Conservation (phyloP, 2,329 filamentous ascomycete species). For the Elsinoe australis region DNA sequence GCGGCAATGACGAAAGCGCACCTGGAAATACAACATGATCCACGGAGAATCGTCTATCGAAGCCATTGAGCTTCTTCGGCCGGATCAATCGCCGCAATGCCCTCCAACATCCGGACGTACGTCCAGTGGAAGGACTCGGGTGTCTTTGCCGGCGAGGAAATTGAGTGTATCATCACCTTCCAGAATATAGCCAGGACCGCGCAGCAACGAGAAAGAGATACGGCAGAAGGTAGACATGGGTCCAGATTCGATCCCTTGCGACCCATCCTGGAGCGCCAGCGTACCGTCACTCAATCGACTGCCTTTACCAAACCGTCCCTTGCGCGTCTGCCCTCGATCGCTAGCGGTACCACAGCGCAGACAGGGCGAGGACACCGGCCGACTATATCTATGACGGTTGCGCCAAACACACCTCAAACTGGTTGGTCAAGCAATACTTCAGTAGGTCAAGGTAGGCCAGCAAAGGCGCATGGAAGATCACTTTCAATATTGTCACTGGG, state of each 20-base stretch:
- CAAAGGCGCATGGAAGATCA: conserved; percentile 40
- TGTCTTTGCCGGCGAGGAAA: conserved; percentile 91
- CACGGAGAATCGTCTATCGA: not conserved
- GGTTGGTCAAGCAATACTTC: conserved; percentile 31
- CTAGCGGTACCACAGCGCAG: conserved; percentile 12
- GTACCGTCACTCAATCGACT: conserved; percentile 33
- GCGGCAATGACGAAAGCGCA: too few species aligned
- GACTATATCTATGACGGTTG: conserved; percentile 53
- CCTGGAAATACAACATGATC: too few species aligned
- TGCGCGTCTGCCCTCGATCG: conserved; percentile 20
- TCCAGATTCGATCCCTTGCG: conserved; percentile 12
- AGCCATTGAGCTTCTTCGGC: conserved; percentile 16
- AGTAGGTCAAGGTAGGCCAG: conserved; percentile 33
- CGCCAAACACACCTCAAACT: conserved; percentile 19
- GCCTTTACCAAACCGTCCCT: conserved; percentile 26
- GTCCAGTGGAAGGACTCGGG: conserved; percentile 91
- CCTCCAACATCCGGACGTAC: conserved; percentile 83
- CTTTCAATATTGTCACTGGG: conserved; percentile 45
- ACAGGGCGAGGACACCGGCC: conserved; percentile 53
- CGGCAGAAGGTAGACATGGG: conserved; percentile 19
- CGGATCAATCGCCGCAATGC: conserved; percentile 9
- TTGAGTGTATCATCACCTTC: conserved; percentile 94
- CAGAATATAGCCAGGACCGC: conserved; percentile 63
- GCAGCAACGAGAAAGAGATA: conserved; percentile 26
- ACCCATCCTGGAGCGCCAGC: conserved; percentile 29